Percentiles rank a stretch among this genome's conserved stretches.
phyloP scores from a whole-genome alignment of 768 basidiomycete genomes.

The Panaeolus papilionaceus region DNA sequence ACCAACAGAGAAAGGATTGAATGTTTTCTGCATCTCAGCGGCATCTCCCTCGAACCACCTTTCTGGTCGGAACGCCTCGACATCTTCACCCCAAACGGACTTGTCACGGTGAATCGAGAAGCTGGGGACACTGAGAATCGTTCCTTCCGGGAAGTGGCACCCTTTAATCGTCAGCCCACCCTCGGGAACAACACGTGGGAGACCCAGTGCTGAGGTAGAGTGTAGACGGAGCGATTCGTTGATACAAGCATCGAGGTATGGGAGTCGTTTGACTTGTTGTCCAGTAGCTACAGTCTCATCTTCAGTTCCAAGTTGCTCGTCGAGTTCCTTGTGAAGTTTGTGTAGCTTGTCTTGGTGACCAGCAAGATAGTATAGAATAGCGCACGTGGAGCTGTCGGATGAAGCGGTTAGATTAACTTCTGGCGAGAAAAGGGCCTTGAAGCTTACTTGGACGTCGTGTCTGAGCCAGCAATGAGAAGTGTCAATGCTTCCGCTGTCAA shows the following conservation, averaged over 20 bases:
- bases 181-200: conserved; percentile 79
- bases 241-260: conserved; percentile 88
- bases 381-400: conserved; percentile 77
- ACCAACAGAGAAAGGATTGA: conserved; percentile 88
- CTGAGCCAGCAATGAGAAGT: conserved; percentile 86
- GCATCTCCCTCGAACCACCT: conserved; percentile 82
- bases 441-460: conserved; percentile 90
- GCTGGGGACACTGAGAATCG: conserved; percentile 80
- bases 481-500: conserved; percentile 90
- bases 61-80: conserved; percentile 78
- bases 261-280: conserved; percentile 73
- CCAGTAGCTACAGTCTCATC: conserved; percentile 68
- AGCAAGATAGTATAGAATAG: conserved; percentile 87
- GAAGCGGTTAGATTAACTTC: conserved; percentile 16
- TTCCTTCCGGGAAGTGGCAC: conserved; percentile 71
- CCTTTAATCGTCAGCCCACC: conserved; percentile 71
- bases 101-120: conserved; percentile 83
- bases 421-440: neutral
- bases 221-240: conserved; percentile 87
- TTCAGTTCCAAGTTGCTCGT: conserved; percentile 58
- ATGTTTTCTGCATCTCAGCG: conserved; percentile 67
- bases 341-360: conserved; percentile 65
- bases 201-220: conserved; percentile 83
- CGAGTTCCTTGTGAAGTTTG: conserved; percentile 81
- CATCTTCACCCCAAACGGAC: conserved; percentile 79